phyloP scores from a whole-genome alignment of 2,329 filamentous ascomycete species.

The Paecilomyces niveus region DNA sequence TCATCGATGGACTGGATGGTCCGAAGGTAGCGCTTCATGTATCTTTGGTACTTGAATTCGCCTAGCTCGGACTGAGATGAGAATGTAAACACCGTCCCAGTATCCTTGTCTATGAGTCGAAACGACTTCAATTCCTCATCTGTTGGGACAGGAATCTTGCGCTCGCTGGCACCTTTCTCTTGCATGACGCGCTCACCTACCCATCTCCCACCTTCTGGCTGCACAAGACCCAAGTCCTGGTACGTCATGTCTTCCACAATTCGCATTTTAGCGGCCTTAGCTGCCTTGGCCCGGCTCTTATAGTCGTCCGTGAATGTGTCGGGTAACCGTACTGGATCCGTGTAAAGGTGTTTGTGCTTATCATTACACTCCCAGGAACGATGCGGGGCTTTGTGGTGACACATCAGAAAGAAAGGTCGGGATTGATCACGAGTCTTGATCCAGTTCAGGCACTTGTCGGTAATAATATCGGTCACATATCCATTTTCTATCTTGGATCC shows the following conservation, averaged over 20 bases:
- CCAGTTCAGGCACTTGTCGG: constrained; percentile 42
- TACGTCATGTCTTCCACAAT: constrained; percentile 46
- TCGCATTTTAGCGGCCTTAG: constrained; percentile 45
- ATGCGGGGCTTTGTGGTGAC: constrained; percentile 51
- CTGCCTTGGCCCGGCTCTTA: constrained; percentile 46
- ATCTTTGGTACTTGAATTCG: constrained; percentile 51
- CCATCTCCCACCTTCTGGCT: constrained; percentile 42
- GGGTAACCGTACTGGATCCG: constrained; percentile 39
- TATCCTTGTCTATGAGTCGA: constrained; percentile 40
- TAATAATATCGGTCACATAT: constrained; percentile 49
- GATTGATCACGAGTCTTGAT: constrained; percentile 25
- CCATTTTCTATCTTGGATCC: constrained; percentile 29
- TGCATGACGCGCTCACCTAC: constrained; percentile 28
- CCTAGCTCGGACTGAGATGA: constrained; percentile 34
- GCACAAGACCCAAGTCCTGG: constrained; percentile 44
- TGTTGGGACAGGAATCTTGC: constrained; percentile 33
- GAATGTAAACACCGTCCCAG: constrained; percentile 43
- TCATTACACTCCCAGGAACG: constrained; percentile 46
- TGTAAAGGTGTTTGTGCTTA: constrained; percentile 45
- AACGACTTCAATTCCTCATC: constrained; percentile 20
- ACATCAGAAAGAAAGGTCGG: constrained; percentile 49
- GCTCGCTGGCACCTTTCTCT: constrained; percentile 17
- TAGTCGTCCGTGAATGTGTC: constrained; percentile 51
- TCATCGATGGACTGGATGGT: constrained; percentile 49
- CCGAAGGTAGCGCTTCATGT: constrained; percentile 50